A percentile compares a stretch with the other conserved stretches of the same genome.
Evolutionary conservation across 2,329 filamentous ascomycete genomes (phyloP).

Genomic region (Alternaria novae-zelandiae): DNA sequence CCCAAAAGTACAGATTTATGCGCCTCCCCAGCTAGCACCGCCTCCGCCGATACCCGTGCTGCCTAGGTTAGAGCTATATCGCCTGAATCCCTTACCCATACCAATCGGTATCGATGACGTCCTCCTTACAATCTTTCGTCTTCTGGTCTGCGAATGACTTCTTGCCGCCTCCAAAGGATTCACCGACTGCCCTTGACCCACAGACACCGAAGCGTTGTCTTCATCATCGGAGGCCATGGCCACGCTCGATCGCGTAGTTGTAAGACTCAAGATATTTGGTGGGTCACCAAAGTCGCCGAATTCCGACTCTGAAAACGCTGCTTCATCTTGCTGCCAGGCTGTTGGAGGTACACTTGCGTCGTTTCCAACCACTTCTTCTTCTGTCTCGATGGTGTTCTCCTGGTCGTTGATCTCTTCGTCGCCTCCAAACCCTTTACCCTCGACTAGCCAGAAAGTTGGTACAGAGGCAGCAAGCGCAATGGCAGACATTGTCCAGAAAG

Average conservation of each 20-base stretch:
- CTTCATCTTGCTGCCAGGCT: conserved; percentile 19
- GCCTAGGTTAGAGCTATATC: conserved; percentile 55
- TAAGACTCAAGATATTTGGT: conserved; percentile 43
- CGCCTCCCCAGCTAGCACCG: conserved; percentile 44
- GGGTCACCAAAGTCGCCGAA: conserved; percentile 44
- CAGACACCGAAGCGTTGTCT: conserved; percentile 11
- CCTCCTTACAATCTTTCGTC: conserved; percentile 43
- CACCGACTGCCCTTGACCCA: conserved; percentile 19
- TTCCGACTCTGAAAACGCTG: conserved; percentile 42
- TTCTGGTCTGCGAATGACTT: conserved; percentile 42
- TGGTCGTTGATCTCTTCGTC: conserved; percentile 47
- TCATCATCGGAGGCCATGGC: conserved; percentile 35
- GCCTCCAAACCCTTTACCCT: conserved; percentile 71
- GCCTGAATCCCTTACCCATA: conserved; percentile 53
- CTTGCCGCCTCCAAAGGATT: conserved; percentile 19
- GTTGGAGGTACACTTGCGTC: not conserved
- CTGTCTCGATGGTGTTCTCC: conserved; percentile 31
- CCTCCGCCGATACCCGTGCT: conserved; percentile 44
- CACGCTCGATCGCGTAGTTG: conserved; percentile 37
- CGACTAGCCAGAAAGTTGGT: conserved; percentile 74
- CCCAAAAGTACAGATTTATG: not conserved
- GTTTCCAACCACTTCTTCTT: conserved; percentile 19
- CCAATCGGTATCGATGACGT: conserved; percentile 54
- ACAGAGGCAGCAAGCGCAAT: conserved; percentile 71
- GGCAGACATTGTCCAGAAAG: conserved; percentile 78